Base-by-base conservation (phyloP, 2,329 filamentous ascomycete genomes). In the Aspergillus viridinutans region DNA sequence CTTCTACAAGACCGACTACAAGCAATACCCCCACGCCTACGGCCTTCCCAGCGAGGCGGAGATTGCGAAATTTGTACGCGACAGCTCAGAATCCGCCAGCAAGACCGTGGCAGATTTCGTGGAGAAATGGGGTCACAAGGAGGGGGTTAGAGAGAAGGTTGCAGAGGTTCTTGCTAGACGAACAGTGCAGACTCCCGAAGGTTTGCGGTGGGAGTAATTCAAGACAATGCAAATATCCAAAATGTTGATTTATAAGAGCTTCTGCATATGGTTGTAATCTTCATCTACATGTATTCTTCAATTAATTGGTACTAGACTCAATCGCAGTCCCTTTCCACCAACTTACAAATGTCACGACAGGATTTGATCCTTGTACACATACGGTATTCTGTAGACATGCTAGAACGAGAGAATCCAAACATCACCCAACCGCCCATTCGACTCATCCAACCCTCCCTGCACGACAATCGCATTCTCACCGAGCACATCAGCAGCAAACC, bases 21-120 rank as follows among this genome's bases (percentile, higher is more conserved):
- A 69, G 4, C 78, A 87, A 57, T 97, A 97, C 74, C 93, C 92
- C 1, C 84, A 90, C 72, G 74, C 76, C 32, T 85, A 92, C 29
- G 88, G 87, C 4, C 78, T 97, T 58, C 94, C 93, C 4, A 82
- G 80, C 1, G 92, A 97, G 76, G 61, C 65, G 4, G 68, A 72
- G 49, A 83, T 87, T 53, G 65, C 80, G 66, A 59, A 69, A 17
- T 74, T 74, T 50, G 77, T 80, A 51, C 72, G 66, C 45, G 69
- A 62, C 35, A 71, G 76, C 10, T 77, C 78, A 12, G 79, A 79
- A 69, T 73, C 78, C 61, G 78, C 78, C 40, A 75, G 81, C 59
- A 80, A 89, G 72, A 82, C 92, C 58, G 74, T 89, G 35, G 77
- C 82, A 21, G 79, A 85, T 63, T 83, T 95, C 45, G 73, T 90